Evolutionary conservation across 2,329 filamentous ascomycete genomes (phyloP).

Genomic region (Lasiodiplodia gonubiensis): DNA sequence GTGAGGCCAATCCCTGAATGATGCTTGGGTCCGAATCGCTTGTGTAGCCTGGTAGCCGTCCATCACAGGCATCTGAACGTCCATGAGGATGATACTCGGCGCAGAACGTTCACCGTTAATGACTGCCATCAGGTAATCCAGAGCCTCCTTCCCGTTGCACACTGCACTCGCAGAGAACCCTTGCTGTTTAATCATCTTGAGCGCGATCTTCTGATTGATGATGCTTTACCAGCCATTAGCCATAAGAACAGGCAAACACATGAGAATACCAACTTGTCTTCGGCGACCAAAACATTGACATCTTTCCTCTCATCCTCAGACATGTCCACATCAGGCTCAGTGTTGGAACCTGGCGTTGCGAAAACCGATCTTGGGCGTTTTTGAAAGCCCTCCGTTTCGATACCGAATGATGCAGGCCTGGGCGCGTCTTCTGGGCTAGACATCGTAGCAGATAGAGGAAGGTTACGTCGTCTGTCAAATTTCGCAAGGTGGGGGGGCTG

Average conservation of each 20-base stretch:
- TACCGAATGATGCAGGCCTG: too few species aligned
- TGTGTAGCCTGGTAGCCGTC: slow-evolving; percentile 81
- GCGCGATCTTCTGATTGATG: slow-evolving; percentile 77
- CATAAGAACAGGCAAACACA: too few species aligned
- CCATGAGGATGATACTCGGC: slow-evolving; percentile 80
- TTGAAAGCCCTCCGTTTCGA: too few species aligned
- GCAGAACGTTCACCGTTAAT: slow-evolving; percentile 59
- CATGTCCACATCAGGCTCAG: neutral
- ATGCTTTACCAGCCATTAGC: slow-evolving; percentile 36
- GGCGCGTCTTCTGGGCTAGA: too few species aligned
- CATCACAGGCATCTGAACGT: slow-evolving; percentile 71
- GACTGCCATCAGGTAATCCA: slow-evolving; percentile 70
- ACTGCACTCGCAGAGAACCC: slow-evolving; percentile 73
- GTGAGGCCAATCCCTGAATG: slow-evolving; percentile 64
- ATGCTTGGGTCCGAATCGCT: slow-evolving; percentile 69
- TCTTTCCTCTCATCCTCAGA: slow-evolving; percentile 62
- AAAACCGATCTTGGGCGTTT: too few species aligned
- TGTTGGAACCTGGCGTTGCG: too few species aligned
- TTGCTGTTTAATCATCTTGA: slow-evolving; percentile 75
- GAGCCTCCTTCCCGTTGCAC: slow-evolving; percentile 79
- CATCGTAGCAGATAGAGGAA: too few species aligned
- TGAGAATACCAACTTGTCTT: slow-evolving; percentile 70
- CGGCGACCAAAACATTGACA: slow-evolving; percentile 75
- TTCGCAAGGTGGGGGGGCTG: too few species aligned
- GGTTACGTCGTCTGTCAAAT: too few species aligned